Evolutionary conservation across 306 rosid genomes (phyloP), one percentile per base, ranked within the genome.

Genomic region (Prunus padus): DNA sequence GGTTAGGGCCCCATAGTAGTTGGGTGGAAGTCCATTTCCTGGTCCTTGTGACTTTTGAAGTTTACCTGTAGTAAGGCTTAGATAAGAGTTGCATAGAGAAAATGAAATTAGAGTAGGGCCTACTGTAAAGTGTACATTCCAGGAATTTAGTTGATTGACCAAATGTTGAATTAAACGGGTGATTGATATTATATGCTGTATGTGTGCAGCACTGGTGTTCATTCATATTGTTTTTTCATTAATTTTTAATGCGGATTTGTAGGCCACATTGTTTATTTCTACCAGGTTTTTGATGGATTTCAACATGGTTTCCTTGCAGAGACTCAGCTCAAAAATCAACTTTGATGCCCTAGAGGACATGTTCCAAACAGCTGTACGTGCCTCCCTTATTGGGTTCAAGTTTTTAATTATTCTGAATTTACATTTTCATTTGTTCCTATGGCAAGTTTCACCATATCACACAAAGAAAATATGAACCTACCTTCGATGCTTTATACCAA

Each of bases 321-420:
- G 66, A 72, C 65, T 71, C 19, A 71, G 75, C 75, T 54, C 75
- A 54, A 72, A 72, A 72, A 56, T 72, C 18, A 72, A 72, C 52
- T 56, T 72, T 4, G 52, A 40, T 2, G 52, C 61, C 42, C 33
- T 72, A 11, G 76, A 55, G 52, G 37, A 56, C 23, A 72, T 72
- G 51, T 56, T 72, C 19, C 23, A 56, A 72, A 55, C 76, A 37
- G 60, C 46, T 72, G 76, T 71, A 71, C 1, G 65, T 30, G 19
- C 14, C 9, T 72, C 40, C 37, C 65, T 37, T 54, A 6, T 54
- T 28, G 66, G 20, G 30, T 57, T 57, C 63, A 52, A n/a, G 8
- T n/a, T 33, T 52, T 51, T 40, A 55, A 11, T 11, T 23, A 13
- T 16, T 28, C 18, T 22, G 66, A 56, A 13, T 55, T 26, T 22